A percentile compares a stretch with the other conserved stretches of the same genome.
Evolutionary conservation across 257 asterid genomes (phyloP).

Genomic region (Fraxinus excelsior): DNA sequence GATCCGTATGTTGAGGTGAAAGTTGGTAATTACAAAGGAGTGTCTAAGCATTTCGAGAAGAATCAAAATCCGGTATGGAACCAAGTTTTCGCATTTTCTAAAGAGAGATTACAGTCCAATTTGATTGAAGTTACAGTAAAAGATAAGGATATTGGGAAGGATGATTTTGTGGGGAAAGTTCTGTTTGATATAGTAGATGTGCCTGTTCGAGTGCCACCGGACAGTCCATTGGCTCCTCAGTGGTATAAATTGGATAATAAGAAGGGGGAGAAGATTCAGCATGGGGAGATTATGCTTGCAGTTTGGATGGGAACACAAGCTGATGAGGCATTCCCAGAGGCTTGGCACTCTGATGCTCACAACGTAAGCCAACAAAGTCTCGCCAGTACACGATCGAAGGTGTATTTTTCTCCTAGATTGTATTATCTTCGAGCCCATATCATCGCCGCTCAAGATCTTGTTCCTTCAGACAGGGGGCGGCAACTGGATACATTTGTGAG

Average conservation of each 20-base stretch:
- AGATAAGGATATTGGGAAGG: constrained; percentile 75
- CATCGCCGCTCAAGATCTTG: constrained; percentile 77
- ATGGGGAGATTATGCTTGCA: constrained; percentile 86
- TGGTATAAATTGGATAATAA: constrained; percentile 70
- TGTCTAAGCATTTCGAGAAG: constrained; percentile 73
- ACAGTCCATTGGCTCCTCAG: constrained; percentile 89
- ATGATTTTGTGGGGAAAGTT: constrained; percentile 74
- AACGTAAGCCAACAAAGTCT: constrained; percentile 56
- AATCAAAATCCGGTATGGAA: constrained; percentile 75
- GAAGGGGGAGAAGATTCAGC: constrained; percentile 51
- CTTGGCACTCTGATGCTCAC: constrained; percentile 93
- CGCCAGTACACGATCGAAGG: constrained; percentile 68
- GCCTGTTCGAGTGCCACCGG: constrained; percentile 75
- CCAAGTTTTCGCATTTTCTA: constrained; percentile 70
- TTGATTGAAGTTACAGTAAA: constrained; percentile 63
- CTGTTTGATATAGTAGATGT: constrained; percentile 64
- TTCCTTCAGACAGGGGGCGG: constrained; percentile 57
- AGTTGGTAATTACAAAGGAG: constrained; percentile 83
- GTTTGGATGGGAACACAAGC: constrained; percentile 98
- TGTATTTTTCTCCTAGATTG: constrained; percentile 72
- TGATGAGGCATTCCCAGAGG: constrained; percentile 86
- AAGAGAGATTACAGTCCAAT: constrained; percentile 70
- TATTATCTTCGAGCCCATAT: constrained; percentile 76
- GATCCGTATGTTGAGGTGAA: constrained; percentile 92
- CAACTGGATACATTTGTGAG: constrained; percentile 55